Conservation (phyloP, 2,329 filamentous ascomycete genomes). For the Penicillium paneum region DNA sequence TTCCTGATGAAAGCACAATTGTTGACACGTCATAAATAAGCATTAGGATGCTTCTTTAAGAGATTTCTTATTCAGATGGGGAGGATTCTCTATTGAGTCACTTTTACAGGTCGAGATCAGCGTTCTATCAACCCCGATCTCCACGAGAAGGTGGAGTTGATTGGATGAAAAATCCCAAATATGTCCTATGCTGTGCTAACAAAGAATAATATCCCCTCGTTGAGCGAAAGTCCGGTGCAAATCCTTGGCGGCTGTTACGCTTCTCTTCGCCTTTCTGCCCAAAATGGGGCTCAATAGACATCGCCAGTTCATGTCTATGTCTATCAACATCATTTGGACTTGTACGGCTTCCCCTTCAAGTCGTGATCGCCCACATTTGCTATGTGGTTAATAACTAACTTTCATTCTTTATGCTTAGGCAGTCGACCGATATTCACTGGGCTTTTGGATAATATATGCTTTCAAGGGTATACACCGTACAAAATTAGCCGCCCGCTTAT, state of each 20-base stretch:
- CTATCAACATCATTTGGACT: not conserved
- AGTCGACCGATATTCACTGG: not conserved
- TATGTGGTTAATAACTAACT: not conserved
- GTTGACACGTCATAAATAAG: not conserved
- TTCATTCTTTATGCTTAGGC: not conserved
- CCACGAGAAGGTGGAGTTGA: not conserved
- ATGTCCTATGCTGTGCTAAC: not conserved
- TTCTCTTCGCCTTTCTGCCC: not conserved
- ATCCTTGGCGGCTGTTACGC: not conserved
- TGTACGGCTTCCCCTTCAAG: not conserved
- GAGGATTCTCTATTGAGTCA: not conserved
- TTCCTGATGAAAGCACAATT: not conserved
- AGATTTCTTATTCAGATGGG: not conserved
- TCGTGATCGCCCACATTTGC: not conserved
- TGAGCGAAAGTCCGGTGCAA: not conserved
- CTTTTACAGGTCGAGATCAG: not conserved
- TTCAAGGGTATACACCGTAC: not conserved
- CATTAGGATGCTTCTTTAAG: not conserved
- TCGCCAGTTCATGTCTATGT: no score
- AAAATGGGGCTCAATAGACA: slow-evolving; percentile 3
- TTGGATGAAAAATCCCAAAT: not conserved
- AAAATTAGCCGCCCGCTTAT: not conserved
- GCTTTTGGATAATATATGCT: not conserved
- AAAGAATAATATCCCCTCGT: not conserved
- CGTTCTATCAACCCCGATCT: not conserved